Evolutionary conservation across 768 basidiomycete genomes (phyloP).

Genomic region (Candolleomyces eurysporus): DNA sequence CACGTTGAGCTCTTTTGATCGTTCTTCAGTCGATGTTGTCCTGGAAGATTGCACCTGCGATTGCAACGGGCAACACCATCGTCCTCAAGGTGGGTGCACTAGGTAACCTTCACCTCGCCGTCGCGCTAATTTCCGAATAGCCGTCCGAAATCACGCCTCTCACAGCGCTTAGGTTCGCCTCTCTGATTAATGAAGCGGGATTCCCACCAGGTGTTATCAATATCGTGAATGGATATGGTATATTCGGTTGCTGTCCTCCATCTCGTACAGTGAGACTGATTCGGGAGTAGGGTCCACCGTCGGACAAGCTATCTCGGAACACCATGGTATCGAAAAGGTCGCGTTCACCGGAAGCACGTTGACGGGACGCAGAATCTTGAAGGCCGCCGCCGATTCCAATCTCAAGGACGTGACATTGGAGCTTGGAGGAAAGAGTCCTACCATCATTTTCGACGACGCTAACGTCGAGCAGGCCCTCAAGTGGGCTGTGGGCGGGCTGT

Average conservation of each 20-base stretch:
- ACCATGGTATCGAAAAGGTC: constrained; percentile 65
- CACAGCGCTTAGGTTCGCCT: constrained; percentile 50
- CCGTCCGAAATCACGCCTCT: constrained; percentile 77
- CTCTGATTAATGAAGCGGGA: constrained; percentile 64
- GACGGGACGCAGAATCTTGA: constrained; percentile 67
- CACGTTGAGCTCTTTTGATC: not conserved
- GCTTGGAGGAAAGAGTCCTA: constrained; percentile 67
- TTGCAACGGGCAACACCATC: constrained; percentile 73
- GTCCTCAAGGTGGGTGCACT: constrained; percentile 52
- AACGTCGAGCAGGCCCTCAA: constrained; percentile 20
- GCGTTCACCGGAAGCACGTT: constrained; percentile 80
- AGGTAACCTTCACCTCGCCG: not conserved
- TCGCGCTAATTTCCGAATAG: constrained; percentile 10
- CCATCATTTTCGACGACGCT: constrained; percentile 64
- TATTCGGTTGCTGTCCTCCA: not conserved
- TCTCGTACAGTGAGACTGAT: not conserved
- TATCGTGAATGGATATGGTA: constrained; percentile 64
- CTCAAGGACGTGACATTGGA: constrained; percentile 75
- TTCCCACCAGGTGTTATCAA: constrained; percentile 78
- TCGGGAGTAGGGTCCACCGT: constrained; percentile 39
- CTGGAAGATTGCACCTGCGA: constrained; percentile 73
- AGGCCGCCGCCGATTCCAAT: constrained; percentile 70
- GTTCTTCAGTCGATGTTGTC: constrained; percentile 42
- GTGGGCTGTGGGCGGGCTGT: too few species aligned
- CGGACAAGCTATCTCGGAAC: constrained; percentile 64